Base-by-base conservation (phyloP, 192 early-diverging fungal species). In the Podila verticillata region DNA sequence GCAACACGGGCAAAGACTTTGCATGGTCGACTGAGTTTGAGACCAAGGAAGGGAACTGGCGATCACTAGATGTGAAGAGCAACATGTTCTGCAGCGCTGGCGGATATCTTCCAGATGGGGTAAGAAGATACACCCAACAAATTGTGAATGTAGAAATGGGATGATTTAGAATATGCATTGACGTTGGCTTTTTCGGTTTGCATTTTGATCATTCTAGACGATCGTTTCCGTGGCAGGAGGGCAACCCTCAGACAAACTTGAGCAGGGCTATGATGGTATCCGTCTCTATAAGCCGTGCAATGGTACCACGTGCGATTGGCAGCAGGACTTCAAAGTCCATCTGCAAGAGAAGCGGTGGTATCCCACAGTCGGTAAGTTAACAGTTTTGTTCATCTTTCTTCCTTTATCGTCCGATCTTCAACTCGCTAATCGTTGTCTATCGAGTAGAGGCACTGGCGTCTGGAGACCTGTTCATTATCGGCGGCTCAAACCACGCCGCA, bases 401-500 rank as follows among this genome's bases (percentile, higher is more conserved):
- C 15, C 39, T 28, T 34, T 22, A 28, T 4, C 22, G 29, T 47
- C 34, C 2, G 7, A 19, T 31, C 8, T 44, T 44, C 39, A 44
- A 44, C 13, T 44, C 13, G 39, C 13, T 44, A 44, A 44, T 44
- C 17, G 15, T 24, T 49, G 1, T 29, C 39, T 28, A 13, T 44
- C 20, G 3, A 28, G 44, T 56, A 80, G 75, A 80, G 54, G 2
- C 75, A 13, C 34, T 87, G 13, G 54, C 75, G 3, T 57, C 73
- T 32, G 90, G 90, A 1, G 72, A 79, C 17, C 39, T 91, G 20
- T 74, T 89, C n/a, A 88, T 90, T 51, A 44, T 90, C 12, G 89
- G 90, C 19, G 90, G 90, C 28, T 82, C 82, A 15, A 91, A 80
- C 22, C 81, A 73, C 12, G 84, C 82, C 35, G 69, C 85, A 3